Percentiles rank a stretch among this genome's conserved stretches.
Evolutionary conservation across 176 grass and related monocot species (phyloP).

Genomic region (Carex myosuroides): DNA sequence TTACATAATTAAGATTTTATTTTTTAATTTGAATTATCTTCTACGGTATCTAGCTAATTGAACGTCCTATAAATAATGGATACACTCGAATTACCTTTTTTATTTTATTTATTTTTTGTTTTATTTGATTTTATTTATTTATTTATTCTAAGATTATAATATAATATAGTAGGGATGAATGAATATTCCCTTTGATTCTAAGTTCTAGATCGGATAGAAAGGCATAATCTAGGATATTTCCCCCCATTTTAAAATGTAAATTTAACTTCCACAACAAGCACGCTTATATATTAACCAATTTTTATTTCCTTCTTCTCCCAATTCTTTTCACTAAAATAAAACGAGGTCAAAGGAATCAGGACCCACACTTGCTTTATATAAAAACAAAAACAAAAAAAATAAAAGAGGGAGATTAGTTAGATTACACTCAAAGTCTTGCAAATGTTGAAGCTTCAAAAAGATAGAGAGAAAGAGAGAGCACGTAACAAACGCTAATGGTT

Average conservation of each 20-base stretch:
- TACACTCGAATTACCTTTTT: too few species aligned
- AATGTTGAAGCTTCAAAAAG: neutral
- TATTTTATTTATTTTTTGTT: too few species aligned
- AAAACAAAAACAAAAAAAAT: neutral
- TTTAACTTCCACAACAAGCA: neutral
- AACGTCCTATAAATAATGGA: too few species aligned
- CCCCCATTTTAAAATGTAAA: too few species aligned
- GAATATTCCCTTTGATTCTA: neutral
- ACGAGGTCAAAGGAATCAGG: neutral
- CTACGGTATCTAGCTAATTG: too few species aligned
- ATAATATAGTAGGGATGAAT: too few species aligned
- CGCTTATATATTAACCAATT: neutral
- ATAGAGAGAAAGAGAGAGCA: neutral
- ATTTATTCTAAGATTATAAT: too few species aligned
- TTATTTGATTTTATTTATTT: too few species aligned
- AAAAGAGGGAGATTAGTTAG: neutral
- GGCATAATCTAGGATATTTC: neutral
- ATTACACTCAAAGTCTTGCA: constrained; percentile 14
- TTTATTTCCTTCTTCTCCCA: neutral
- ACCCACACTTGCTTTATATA: neutral
- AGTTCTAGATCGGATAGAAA: neutral
- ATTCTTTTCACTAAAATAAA: neutral
- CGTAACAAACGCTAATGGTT: neutral
- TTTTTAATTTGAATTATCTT: too few species aligned
- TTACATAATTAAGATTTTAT: too few species aligned